A percentile compares a stretch with the other conserved stretches of the same genome.
These are phyloP conservation scores for Camelina sativa DNA, from an alignment of 345 rosid species.

Conservation along the genomic window DNA sequence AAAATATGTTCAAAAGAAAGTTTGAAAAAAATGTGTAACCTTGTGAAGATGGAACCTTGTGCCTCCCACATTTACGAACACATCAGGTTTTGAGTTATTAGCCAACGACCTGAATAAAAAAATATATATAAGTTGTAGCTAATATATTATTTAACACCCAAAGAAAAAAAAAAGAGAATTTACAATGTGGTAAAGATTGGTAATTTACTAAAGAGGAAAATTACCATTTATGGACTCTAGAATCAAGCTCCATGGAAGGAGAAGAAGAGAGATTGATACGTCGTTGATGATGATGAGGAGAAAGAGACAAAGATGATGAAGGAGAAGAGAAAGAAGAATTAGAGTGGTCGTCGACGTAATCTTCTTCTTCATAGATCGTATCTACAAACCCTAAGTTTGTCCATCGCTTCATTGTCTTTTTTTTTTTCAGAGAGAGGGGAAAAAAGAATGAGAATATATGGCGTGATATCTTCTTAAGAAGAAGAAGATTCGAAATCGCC, in stretches of 20 bases:
- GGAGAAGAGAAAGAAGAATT: conserved; percentile 44
- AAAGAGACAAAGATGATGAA: conserved; percentile 45
- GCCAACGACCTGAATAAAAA: conserved; percentile 56
- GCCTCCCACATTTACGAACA: conserved; percentile 63
- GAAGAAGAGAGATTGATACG: conserved; percentile 41
- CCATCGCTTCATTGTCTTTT: conserved; percentile 54
- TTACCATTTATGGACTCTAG: conserved; percentile 68
- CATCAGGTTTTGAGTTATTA: conserved; percentile 58
- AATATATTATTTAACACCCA: not conserved
- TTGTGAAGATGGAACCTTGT: conserved; percentile 74
- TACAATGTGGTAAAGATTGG: not conserved
- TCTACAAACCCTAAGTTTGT: conserved; percentile 66
- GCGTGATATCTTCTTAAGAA: conserved; percentile 6
- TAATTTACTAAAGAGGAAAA: not conserved
- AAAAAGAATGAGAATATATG: not conserved
- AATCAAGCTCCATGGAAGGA: conserved; percentile 52
- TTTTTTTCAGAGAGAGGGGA: not conserved
- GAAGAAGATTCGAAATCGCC: conserved; percentile 39
- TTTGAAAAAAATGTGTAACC: conserved; percentile 47
- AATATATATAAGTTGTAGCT: not conserved
- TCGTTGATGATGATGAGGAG: conserved; percentile 25
- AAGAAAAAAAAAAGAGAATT: not conserved
- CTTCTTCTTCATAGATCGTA: conserved; percentile 87
- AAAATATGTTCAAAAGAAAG: conserved; percentile 13
- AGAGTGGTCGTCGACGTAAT: conserved; percentile 46